Evolutionary conservation across 352 stramenopile species (phyloP), one percentile per base, ranked within the genome.

Genomic region (Phytophthora constricta): DNA sequence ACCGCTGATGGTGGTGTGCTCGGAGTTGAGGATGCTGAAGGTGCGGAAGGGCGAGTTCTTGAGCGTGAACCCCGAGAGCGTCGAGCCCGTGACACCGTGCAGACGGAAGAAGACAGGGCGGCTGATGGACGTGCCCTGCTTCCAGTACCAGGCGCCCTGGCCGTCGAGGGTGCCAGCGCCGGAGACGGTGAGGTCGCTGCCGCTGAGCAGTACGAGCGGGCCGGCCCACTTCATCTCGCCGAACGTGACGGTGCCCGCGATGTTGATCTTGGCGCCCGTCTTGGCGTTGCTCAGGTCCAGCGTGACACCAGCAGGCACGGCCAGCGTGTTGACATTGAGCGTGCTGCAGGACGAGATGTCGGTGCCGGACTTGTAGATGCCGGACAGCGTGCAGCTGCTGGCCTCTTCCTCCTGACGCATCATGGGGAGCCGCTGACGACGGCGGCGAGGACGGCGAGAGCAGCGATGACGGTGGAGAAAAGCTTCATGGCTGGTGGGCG

Each of bases 81-180:
- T 70, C 3, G 74, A 80, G 11, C 19, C 23, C 0, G 65, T 42
- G 26, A 75, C 69, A 16, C 52, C 57, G 14, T 54, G 70, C 23
- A 77, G 49, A 19, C 63, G 57, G 51, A 82, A 72, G 51, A 82
- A 80, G 17, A 77, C 63, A 0, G 71, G 74, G 4, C 67, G 62
- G 0, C 51, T 71, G 47, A 80, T 65, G 9, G 48, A 70, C 39
- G 39, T 14, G 3, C 63, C 68, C 27, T 82, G 60, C 20, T 70
- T 65, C 74, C 74, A 82, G 67, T 82, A 79, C 67, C 66, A 77
- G 5, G 23, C 28, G 1, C 74, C 71, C 45, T 80, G 71, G 26
- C 74, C 74, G 23, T 82, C 71, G 17, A 82, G 42, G 2, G 61
- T 77, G 5, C 74, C 74, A 1, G 67, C 28, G 9, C 74, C 74